Evolutionary conservation across 148 eudicot genomes (phyloP), one percentile per base, ranked within the genome.

Genomic region (Camellia granthamiana): DNA sequence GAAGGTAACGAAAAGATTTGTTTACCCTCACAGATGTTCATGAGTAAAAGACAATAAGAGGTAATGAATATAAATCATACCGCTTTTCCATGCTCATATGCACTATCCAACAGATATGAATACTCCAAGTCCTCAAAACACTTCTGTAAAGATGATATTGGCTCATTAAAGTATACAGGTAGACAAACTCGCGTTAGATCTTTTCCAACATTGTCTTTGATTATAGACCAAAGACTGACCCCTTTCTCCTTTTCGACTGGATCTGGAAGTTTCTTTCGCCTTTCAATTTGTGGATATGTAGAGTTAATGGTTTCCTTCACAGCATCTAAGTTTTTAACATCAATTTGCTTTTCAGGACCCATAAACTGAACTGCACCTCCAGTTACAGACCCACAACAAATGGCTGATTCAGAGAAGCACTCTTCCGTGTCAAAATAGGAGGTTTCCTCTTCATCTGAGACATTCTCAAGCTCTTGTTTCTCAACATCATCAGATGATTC

Each of bases 161-260:
- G 99, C 82, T 96, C 99, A 77, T 96, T 96, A 85, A 96, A 96
- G 84, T 92, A 96, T 55, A 96, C 99, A 14, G 99, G 99, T 13
- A 96, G 95, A 87, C 99, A 96, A 59, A 96, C 97, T 63, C 98
- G 88, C 6, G 98, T 91, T 69, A 96, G 91, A 86, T 96, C 99
- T 84, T 96, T 96, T 44, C 99, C 99, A 1, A 96, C 92, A 88
- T 91, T 96, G 84, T 93, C 98, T 86, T 96, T 96, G 81, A 96
- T 96, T 90, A 93, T 91, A 76, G 99, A 92, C 99, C 99, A 96
- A 61, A 96, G 90, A 81, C 98, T 91, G 77, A 93, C 95, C 67
- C 88, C 93, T 82, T 92, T 96, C 81, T 96, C 99, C 81, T 93
- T 89, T 82, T 94, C 99, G 59, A 89, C 86, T 73, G 99, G 99